These are phyloP conservation scores for Phoenix dactylifera DNA, from an alignment of 176 grass and related monocot genomes.

Conservation along the genomic window DNA sequence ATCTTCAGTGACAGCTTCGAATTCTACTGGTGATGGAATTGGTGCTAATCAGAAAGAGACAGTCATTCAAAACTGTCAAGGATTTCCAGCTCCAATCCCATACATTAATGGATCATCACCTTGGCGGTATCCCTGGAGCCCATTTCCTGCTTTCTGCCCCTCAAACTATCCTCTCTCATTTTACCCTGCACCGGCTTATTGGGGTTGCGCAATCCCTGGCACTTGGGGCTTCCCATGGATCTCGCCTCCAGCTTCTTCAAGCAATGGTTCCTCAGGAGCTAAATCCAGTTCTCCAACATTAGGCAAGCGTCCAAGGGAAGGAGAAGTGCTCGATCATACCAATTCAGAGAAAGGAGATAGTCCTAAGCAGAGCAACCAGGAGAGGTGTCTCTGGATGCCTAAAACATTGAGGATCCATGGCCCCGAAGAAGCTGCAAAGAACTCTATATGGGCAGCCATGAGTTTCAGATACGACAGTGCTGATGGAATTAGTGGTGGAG, in stretches of 20 bases:
- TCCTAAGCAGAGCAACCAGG: not conserved
- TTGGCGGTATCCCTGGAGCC: constrained; percentile 10
- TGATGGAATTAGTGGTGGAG: constrained; percentile 26
- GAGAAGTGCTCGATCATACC: not conserved
- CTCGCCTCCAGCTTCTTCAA: not conserved
- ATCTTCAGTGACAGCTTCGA: not conserved
- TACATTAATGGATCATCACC: constrained; percentile 7
- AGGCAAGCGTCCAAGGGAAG: constrained; percentile 9
- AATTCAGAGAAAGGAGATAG: too few relatives aligned
- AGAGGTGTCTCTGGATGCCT: constrained; percentile 35
- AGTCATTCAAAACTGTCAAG: not conserved
- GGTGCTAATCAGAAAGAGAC: too few relatives aligned
- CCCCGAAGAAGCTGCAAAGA: constrained; percentile 61
- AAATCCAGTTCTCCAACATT: not conserved
- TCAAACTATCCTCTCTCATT: constrained; percentile 9
- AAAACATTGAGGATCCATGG: constrained; percentile 69
- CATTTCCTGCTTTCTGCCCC: not conserved
- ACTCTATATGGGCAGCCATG: constrained; percentile 72
- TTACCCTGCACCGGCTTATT: constrained; percentile 10
- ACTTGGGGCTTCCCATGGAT: constrained; percentile 1
- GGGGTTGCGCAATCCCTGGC: constrained; percentile 3
- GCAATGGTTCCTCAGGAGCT: not conserved
- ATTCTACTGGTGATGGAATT: not conserved
- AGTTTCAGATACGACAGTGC: constrained; percentile 41
- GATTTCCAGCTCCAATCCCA: not conserved